Percentiles rank a stretch among this genome's conserved stretches.
These are phyloP conservation scores for Furcasterigmium sp. DNA, from an alignment of 2,329 filamentous ascomycete species.

Conservation along the genomic window DNA sequence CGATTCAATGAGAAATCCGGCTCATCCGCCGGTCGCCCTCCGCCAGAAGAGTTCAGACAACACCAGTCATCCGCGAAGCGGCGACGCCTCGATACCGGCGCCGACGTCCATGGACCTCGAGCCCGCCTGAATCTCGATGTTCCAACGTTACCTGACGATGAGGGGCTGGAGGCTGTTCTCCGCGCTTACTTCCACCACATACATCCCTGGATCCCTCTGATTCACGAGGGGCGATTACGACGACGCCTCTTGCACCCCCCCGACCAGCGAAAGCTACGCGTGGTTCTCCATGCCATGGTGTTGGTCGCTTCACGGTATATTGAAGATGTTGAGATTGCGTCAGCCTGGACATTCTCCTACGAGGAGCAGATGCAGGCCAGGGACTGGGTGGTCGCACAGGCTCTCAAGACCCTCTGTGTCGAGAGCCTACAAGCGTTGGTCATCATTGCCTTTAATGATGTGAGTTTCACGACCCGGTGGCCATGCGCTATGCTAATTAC, in stretches of 20 bases:
- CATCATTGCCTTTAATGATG: slow-evolving; percentile 26
- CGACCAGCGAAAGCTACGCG: slow-evolving; percentile 17
- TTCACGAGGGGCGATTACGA: slow-evolving; percentile 25
- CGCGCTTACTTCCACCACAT: slow-evolving; percentile 27
- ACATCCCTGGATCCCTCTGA: slow-evolving; percentile 33
- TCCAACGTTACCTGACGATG: neutral
- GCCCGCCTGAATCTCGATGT: neutral
- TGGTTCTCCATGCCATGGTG: slow-evolving; percentile 28
- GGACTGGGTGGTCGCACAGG: slow-evolving; percentile 17
- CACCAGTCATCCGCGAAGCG: neutral
- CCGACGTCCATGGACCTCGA: neutral
- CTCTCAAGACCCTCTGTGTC: slow-evolving; percentile 21
- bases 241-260: slow-evolving; percentile 14
- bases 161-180: slow-evolving; percentile 16
- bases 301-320: slow-evolving; percentile 19
- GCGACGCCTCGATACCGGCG: neutral
- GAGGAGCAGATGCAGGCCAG: slow-evolving; percentile 9
- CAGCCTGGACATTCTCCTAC: slow-evolving; percentile 11
- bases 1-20: slow-evolving; percentile 2
- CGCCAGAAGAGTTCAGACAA: neutral
- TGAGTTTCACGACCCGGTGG: slow-evolving; percentile 20
- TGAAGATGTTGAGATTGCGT: slow-evolving; percentile 16
- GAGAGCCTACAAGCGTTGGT: slow-evolving; percentile 25
- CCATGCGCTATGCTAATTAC: slow-evolving; percentile 25
- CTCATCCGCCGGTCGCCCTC: neutral